Evolutionary conservation across 139 green algal species (phyloP).

Genomic region (Pseudopediastrum boryanum): DNA sequence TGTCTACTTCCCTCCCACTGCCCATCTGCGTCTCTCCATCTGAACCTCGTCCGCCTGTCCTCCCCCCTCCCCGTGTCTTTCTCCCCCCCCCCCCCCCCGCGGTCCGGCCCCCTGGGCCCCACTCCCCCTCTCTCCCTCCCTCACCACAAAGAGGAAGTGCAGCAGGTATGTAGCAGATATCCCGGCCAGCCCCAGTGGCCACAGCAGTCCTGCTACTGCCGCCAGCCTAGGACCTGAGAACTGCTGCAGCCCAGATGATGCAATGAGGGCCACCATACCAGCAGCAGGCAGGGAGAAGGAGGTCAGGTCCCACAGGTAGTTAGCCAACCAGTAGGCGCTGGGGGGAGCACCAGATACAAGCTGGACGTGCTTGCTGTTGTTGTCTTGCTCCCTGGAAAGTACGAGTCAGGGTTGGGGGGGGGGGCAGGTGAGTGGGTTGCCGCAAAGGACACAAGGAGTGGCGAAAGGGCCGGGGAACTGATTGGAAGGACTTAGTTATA

Average conservation of each 20-base stretch:
- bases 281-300: conserved; percentile 50
- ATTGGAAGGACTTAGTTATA: no score
- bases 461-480: no score
- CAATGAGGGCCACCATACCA: conserved; percentile 51
- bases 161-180: conserved; percentile 71
- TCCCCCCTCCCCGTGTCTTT: no score
- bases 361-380: conserved; percentile 66
- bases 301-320: conserved; percentile 59
- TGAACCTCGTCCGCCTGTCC: no score
- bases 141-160: conserved; percentile 65
- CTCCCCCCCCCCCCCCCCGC: no score
- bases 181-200: conserved; percentile 47
- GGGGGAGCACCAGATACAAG: conserved; percentile 58
- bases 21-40: no score
- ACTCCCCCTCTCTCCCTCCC: no score
- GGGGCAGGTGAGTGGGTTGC: not conserved
- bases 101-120: no score
- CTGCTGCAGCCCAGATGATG: conserved; percentile 10
- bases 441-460: no score
- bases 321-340: conserved; percentile 67
- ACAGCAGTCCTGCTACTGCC: conserved; percentile 58
- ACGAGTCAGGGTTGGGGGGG: not conserved
- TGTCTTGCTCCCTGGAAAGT: conserved; percentile 59
- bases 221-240: conserved; percentile 52
- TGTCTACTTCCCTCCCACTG: no score